These are phyloP conservation scores for Suillus cothurnatus DNA, from an alignment of 768 basidiomycete genomes.

Conservation along the genomic window DNA sequence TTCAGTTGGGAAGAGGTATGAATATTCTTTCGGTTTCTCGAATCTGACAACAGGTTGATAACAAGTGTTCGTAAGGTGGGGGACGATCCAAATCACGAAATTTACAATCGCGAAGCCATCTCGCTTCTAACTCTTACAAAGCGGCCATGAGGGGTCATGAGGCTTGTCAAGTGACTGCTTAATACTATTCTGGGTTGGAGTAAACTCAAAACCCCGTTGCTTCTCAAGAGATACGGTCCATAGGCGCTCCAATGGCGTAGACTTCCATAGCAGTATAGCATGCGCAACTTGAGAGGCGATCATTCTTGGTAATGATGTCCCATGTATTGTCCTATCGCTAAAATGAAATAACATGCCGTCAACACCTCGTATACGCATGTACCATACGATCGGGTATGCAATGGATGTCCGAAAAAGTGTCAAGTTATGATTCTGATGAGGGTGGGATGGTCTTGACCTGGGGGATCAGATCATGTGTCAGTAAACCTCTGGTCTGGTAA, in stretches of 20 bases:
- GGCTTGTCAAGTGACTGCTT: constrained; percentile 1
- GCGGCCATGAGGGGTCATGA: constrained; percentile 12
- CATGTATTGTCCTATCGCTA: neutral
- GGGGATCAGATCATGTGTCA: constrained; percentile 4
- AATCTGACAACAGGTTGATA: constrained; percentile 4
- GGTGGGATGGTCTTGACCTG: constrained; percentile 45
- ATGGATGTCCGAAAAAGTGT: neutral
- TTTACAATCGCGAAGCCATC: constrained; percentile 67
- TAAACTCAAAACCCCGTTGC: neutral
- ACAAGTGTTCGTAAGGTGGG: constrained; percentile 43
- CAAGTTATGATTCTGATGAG: constrained; percentile 13
- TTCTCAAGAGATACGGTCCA: neutral
- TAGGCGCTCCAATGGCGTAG: neutral
- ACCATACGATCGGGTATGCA: neutral
- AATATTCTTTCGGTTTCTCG: neutral
- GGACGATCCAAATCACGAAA: constrained; percentile 61
- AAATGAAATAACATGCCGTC: neutral
- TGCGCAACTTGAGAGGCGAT: neutral
- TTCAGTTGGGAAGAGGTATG: constrained; percentile 73
- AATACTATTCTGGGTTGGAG: neutral
- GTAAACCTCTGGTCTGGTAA: too few species aligned
- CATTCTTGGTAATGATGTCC: neutral
- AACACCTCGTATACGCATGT: neutral
- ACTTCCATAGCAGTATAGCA: neutral
- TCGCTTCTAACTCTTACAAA: constrained; percentile 50